These are phyloP conservation scores for Angomonas ambiguus DNA, from an alignment of 208 protist genomes.

Conservation along the genomic window DNA sequence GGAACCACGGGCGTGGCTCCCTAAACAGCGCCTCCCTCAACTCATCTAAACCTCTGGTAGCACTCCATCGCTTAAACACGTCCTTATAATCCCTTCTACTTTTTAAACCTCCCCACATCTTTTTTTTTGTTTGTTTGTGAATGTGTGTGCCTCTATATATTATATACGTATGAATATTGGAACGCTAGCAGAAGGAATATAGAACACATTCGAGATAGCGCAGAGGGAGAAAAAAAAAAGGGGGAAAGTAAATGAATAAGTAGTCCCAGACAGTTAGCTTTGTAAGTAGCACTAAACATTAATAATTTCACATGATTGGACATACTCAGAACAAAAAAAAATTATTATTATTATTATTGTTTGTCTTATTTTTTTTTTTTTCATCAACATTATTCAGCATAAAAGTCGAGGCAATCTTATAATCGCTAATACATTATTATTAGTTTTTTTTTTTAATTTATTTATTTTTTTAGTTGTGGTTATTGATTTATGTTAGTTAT, in stretches of 20 bases:
- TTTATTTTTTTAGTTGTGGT: background rate
- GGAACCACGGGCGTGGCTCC: slow-evolving; percentile 83
- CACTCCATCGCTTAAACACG: slow-evolving; percentile 70
- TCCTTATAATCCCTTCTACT: slow-evolving; percentile 55
- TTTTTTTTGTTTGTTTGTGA: slow-evolving; percentile 15
- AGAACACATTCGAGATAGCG: no score
- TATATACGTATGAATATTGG: no score
- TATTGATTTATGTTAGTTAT: background rate
- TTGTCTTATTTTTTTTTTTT: slow-evolving; percentile 6
- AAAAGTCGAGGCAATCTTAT: background rate
- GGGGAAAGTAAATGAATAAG: no score
- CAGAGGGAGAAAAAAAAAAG: no score
- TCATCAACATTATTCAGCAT: background rate
- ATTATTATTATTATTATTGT: background rate
- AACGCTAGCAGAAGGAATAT: no score
- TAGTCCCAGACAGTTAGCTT: no score
- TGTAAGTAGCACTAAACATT: no score
- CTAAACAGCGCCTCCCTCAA: slow-evolving; percentile 52
- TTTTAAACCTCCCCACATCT: slow-evolving; percentile 88
- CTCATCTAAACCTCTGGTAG: slow-evolving; percentile 53
- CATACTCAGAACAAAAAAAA: background rate
- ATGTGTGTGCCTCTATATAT: no score
- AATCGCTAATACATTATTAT: background rate
- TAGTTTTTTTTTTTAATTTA: slow-evolving; percentile 10
- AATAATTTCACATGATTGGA: no score